Evolutionary conservation across 2,329 filamentous ascomycete species (phyloP), one percentile per base, ranked within the genome.

Genomic region (Chaetoscypha palmicola): DNA sequence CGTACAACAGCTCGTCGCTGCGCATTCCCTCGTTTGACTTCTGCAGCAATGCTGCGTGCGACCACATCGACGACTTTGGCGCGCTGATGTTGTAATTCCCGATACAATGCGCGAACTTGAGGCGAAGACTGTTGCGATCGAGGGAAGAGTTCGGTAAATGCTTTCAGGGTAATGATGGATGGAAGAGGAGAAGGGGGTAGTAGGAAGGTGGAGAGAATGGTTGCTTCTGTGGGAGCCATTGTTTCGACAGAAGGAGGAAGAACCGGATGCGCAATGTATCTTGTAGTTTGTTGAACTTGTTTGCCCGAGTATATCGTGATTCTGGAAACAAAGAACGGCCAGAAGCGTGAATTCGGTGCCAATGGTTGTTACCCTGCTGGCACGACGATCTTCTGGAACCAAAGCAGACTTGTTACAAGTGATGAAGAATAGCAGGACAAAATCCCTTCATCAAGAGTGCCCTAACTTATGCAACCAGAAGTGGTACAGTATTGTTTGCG

Each of bases 71-170:
- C 73, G 9, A 83, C 69, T 37, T 74, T 72, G 49, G 81, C 79
- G 43, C 88, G 79, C 60, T 89, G 77, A 47, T 80, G 74, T 57
- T 92, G 85, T 2, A 94, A 72, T 61, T 92, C 85, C 37, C 84
- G 79, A 61, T 94, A 94, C 4, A 95, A 71, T 8, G 51, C 45
- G 39, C 53, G 51, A 30, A 62, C 53, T 36, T 56, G 43, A 2
- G 59, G 58, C 2, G 57, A 58, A 11, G 58, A 56, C 45, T 56
- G 57, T 24, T 58, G 53, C 1, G 76, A 65, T 39, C 73, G 76
- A 9, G 88, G 87, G 58, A 94, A 92, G 32, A 91, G 73, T 21
- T 81, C 73, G 33, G 77, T 79, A 68, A 94, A 94, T 52, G 87
- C 77, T 45, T 80, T 72, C 36, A 89, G 73, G 5, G 86, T 81